Conservation (phyloP, 1,284 basidiomycete species). For the Apiotrichum veenhuisii region DNA sequence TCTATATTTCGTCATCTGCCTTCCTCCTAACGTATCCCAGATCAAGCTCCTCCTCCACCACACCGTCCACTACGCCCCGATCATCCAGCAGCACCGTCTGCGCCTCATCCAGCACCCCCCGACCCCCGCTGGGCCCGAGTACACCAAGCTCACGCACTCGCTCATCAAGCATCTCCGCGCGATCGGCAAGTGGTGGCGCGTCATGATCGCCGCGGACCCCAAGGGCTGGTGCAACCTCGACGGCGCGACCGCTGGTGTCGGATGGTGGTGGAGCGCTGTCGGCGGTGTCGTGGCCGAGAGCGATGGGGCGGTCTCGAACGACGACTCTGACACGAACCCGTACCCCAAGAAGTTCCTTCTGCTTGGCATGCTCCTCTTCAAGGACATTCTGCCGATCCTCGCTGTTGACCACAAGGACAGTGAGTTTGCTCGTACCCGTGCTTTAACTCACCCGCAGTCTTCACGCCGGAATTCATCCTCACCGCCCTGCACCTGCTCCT, state of each 20-base stretch:
- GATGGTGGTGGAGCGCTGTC: conserved; percentile 51
- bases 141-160: conserved; percentile 28
- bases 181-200: conserved; percentile 48
- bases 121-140: conserved; percentile 15
- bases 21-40: conserved; percentile 17
- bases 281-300: conserved; percentile 43
- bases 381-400: conserved; percentile 57
- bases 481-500: conserved; percentile 73
- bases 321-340: conserved; percentile 36
- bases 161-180: conserved; percentile 45
- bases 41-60: conserved; percentile 37
- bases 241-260: conserved; percentile 41
- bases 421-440: conserved; percentile 26
- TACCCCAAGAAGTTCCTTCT: conserved; percentile 63
- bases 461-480: conserved; percentile 70
- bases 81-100: conserved; percentile 41
- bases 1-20: not conserved
- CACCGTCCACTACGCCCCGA: conserved; percentile 40
- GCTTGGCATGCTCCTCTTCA: conserved; percentile 82
- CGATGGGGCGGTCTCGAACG: conserved; percentile 43
- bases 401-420: conserved; percentile 43
- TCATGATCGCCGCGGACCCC: conserved; percentile 45
- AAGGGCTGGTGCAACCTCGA: conserved; percentile 45
- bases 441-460: conserved; percentile 55
- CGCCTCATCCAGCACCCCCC: conserved; percentile 26